Conservation (phyloP, 305 asterid species). For the Petunia hybrid region DNA sequence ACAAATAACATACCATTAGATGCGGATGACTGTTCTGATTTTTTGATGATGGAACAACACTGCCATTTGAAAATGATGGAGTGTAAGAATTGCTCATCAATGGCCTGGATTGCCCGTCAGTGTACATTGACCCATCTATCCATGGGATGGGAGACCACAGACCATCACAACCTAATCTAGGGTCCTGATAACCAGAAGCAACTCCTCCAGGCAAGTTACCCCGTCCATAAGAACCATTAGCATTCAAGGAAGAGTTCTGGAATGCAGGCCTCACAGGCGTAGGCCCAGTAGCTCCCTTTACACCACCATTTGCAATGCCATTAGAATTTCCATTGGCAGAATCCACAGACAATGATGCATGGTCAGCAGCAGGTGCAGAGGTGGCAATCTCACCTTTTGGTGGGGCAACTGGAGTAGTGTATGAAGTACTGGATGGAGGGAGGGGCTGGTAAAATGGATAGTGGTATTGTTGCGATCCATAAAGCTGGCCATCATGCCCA, state of each 20-base stretch:
- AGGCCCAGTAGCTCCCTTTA: slow-evolving; percentile 56
- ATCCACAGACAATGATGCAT: slow-evolving; percentile 56
- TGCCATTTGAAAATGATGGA: slow-evolving; percentile 49
- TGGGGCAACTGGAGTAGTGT: slow-evolving; percentile 49
- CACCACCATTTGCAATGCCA: slow-evolving; percentile 47
- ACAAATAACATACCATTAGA: slow-evolving; percentile 24
- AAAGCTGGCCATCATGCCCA: slow-evolving; percentile 73
- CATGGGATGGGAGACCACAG: slow-evolving; percentile 61
- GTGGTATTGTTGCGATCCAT: slow-evolving; percentile 79
- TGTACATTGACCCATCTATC: slow-evolving; percentile 56
- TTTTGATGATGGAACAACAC: slow-evolving; percentile 50
- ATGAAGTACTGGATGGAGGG: slow-evolving; percentile 55
- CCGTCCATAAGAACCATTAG: slow-evolving; percentile 54
- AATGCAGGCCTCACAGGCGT: slow-evolving; percentile 43
- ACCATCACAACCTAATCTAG: slow-evolving; percentile 64
- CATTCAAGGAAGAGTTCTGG: slow-evolving; percentile 54
- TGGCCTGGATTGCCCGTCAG: slow-evolving; percentile 57
- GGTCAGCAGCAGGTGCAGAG: slow-evolving; percentile 56
- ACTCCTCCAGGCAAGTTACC: slow-evolving; percentile 56
- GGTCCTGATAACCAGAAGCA: slow-evolving; percentile 65
- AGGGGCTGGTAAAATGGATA: slow-evolving; percentile 60
- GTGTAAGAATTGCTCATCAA: slow-evolving; percentile 50
- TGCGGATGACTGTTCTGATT: slow-evolving; percentile 51
- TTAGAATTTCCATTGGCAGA: slow-evolving; percentile 57
- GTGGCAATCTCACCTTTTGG: slow-evolving; percentile 60